Base-by-base conservation (phyloP, 192 early-diverging fungal genomes). In the Podila minutissima region DNA sequence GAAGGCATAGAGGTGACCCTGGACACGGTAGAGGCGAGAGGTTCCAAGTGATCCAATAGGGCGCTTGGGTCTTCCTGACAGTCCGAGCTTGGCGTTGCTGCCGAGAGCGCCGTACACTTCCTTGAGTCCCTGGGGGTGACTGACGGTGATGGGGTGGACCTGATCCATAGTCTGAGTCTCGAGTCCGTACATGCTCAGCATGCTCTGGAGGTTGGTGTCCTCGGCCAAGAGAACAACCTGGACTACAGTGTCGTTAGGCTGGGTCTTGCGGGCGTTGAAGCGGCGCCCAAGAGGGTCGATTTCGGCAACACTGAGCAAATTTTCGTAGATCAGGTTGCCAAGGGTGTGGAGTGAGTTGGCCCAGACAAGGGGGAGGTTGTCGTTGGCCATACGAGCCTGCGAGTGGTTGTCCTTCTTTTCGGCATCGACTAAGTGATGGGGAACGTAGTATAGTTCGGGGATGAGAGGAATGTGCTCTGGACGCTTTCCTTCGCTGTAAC, bases 341-440 rank as follows among this genome's bases (percentile, higher is more conserved):
- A 95, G 83, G 31, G 93, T 87, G 71, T 90, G 93, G 20, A 95
- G 87, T 5, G 91, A 93, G 68, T 94, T 91, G 10, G 94, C 91
- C 94, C 94, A 95, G 0, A 95, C 94, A 13, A 95, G 78, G 4
- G 94, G 94, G 4, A 95, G 83, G 81, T 95, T 95, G 70, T 95
- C 93, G 73, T 93, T 93, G 4, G 94, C 90, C 41, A 92, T 74
- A 32, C 94, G 84, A 12, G 86, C 81, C 71, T 94, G 92, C 22
- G 88, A 88, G 9, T 92, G 89, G 19, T 91, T 93, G 32, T 90
- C 75, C 33, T 76, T 75, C 33, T 86, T 87, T 74, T 95, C 94
- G 8, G 83, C 89, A 12, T 93, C 91, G 29, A 95, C 87, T 0
- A 74, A 50, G 31, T 94, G 86, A 28, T 74, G 67, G 10, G 93